A percentile compares a stretch with the other conserved stretches of the same genome.
These are phyloP conservation scores for Ogataea ramenticola DNA, from an alignment of 805 yeast species.

Conservation along the genomic window DNA sequence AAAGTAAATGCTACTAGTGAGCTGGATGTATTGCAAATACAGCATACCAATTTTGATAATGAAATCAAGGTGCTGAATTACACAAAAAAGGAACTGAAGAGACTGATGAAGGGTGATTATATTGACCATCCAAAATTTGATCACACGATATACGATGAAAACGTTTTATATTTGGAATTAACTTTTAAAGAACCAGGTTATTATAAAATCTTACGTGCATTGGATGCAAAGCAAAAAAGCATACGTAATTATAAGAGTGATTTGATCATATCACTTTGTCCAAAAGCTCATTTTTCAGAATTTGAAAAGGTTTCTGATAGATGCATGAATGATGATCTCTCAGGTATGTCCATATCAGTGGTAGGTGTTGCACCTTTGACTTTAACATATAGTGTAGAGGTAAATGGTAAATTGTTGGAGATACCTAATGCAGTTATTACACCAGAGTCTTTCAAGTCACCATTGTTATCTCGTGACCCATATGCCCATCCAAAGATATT, in stretches of 20 bases:
- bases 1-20: conserved; percentile 74
- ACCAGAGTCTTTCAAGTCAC: conserved; percentile 42
- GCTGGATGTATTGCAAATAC: conserved; percentile 59
- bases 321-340: conserved; percentile 59
- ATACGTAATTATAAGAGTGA: conserved; percentile 55
- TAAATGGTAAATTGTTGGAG: conserved; percentile 23
- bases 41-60: conserved; percentile 50
- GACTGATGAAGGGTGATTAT: conserved; percentile 19
- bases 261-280: conserved; percentile 69
- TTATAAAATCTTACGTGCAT: conserved; percentile 63
- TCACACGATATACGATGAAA: conserved; percentile 20
- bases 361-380: conserved; percentile 77
- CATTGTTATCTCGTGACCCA: conserved; percentile 31
- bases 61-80: conserved; percentile 41
- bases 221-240: conserved; percentile 50
- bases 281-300: conserved; percentile 52
- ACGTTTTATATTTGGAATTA: conserved; percentile 53
- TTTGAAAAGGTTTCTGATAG: conserved; percentile 30
- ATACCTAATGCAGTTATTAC: conserved; percentile 24
- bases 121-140: conserved; percentile 15
- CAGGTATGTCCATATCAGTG: conserved; percentile 38
- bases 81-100: conserved; percentile 48
- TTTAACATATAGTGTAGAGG: conserved; percentile 44
- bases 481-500: conserved; percentile 11
- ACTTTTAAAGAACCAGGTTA: conserved; percentile 67